Conservation (phyloP, 169 alveolate genomes). For the Eimeria falciformis region DNA sequence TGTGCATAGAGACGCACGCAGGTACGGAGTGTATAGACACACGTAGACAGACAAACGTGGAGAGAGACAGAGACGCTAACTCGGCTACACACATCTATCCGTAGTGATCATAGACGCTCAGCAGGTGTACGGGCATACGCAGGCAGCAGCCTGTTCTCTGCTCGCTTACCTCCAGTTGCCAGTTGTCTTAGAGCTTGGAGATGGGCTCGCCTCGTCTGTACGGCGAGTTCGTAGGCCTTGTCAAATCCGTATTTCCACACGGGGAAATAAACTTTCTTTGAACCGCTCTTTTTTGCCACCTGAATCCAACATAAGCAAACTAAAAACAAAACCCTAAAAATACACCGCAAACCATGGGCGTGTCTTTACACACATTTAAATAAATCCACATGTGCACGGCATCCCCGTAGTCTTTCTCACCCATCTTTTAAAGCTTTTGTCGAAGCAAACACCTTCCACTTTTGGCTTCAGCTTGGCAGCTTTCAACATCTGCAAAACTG, state of each 20-base stretch:
- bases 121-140: neutral
- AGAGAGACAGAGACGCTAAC: neutral
- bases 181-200: neutral
- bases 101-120: no score
- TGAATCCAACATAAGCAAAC: neutral
- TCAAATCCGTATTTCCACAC: slow-evolving; percentile 71
- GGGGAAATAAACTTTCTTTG: slow-evolving; percentile 67
- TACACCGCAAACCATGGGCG: neutral
- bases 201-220: slow-evolving; percentile 49
- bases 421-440: slow-evolving; percentile 61
- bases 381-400: neutral
- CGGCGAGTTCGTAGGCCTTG: slow-evolving; percentile 69
- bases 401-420: neutral
- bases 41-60: neutral
- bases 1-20: no score
- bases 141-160: neutral
- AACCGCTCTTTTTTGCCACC: slow-evolving; percentile 71
- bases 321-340: neutral
- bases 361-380: neutral
- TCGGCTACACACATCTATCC: neutral
- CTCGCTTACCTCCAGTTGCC: neutral
- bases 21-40: no score
- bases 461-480: slow-evolving; percentile 53
- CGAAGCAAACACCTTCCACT: slow-evolving; percentile 74
- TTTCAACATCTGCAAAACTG: slow-evolving; percentile 5